These are phyloP conservation scores for Macrocybe gigantea DNA, from an alignment of 768 basidiomycete genomes.

Conservation along the genomic window DNA sequence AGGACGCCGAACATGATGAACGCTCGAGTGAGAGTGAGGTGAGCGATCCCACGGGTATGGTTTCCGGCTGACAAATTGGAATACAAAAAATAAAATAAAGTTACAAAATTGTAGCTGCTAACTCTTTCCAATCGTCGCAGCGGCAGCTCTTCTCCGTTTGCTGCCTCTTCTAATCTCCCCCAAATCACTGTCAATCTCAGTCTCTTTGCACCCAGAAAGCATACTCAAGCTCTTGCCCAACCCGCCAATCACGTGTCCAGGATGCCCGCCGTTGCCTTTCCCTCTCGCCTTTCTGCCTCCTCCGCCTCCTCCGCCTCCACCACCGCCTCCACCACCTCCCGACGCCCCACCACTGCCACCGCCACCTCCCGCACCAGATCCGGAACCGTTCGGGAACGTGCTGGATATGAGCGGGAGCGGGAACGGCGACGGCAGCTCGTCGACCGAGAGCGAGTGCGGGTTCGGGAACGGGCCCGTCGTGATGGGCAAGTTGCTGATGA, in stretches of 20 bases:
- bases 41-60: too few relatives aligned
- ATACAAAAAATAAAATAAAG: too few relatives aligned
- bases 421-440: conserved; percentile 84
- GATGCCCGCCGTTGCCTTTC: conserved; percentile 4
- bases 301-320: conserved; percentile 39
- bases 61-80: too few relatives aligned
- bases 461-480: conserved; percentile 68
- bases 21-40: too few relatives aligned
- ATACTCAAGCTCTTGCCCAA: conserved; percentile 67
- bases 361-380: conserved; percentile 14
- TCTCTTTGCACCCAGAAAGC: conserved; percentile 55
- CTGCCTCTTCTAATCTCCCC: conserved; percentile 74
- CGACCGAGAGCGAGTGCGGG: conserved; percentile 80
- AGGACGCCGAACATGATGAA: too few relatives aligned
- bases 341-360: conserved; percentile 27
- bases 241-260: conserved; percentile 55
- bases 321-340: conserved; percentile 25
- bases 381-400: conserved; percentile 28
- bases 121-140: conserved; percentile 18
- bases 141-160: conserved; percentile 47
- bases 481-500: conserved; percentile 47
- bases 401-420: conserved; percentile 65
- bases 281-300: conserved; percentile 23
- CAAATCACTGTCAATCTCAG: conserved; percentile 70
- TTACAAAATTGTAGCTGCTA: too few relatives aligned